Base-by-base conservation (phyloP, 108 stramenopile genomes). In the Skeletonema tropicum region DNA sequence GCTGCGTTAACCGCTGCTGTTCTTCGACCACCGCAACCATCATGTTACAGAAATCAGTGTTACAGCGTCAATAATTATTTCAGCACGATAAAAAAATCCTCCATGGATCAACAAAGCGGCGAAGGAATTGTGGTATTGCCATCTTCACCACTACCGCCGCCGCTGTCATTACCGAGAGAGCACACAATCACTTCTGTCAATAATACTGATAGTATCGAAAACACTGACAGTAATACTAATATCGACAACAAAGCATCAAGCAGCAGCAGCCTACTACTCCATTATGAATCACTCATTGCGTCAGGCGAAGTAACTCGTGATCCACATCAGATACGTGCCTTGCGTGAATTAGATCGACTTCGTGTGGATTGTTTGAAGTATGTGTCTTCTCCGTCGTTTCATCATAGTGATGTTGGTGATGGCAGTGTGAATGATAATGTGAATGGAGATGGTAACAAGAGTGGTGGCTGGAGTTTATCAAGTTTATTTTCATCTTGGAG, bases 271-370 rank as follows among this genome's bases (percentile, higher is more conserved):
- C 39, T 70, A 15, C 29, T 80, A 13, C 38, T 69, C 21, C 72
- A 59, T 5, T 80, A 80, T 62, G 66, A 78, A 48, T 57, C 72
- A 14, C 41, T 90, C 74, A 68, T 87, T 19, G 52, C 55, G 39
- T 61, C 84, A 25, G 82, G 81, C 11, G 67, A 83, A 21, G 60
- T 89, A 0, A 66, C 77, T 19, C 49, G 70, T 12, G 93, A 94
- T 78, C 68, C 73, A 5, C 89, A 94, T 68, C 93, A 94, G 82
- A 57, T 87, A 19, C 57, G 52, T 21, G 90, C 89, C 3, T 71
- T 89, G 5, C 19, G 49, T 32, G 89, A 88, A 82, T 68, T 94
- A 62, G 88, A 94, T 67, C 85, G 90, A 41, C 52, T 94, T 12
- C 79, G 89, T 21, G 26, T 64, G 4, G 84, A 88, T 25, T 68